Evolutionary conservation across 2,329 filamentous ascomycete species (phyloP).

Genomic region (Aplosporella prunicola): DNA sequence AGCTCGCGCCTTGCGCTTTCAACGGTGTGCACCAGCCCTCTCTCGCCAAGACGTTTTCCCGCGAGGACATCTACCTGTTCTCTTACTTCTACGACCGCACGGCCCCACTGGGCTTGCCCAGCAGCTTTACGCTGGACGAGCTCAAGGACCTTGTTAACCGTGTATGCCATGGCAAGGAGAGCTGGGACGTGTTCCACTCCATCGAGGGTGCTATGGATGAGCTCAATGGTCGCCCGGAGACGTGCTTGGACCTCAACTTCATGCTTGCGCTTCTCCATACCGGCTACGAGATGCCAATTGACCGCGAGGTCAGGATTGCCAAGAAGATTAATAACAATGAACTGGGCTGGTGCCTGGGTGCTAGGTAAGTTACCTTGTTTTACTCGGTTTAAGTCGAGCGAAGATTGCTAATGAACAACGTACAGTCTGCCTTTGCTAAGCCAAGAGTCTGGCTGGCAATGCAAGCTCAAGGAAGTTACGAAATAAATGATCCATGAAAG

Average conservation of each 20-base stretch:
- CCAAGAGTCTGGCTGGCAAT: conserved; percentile 79
- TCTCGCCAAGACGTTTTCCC: conserved; percentile 81
- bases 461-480: conserved; percentile 65
- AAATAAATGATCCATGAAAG: conserved; percentile 4
- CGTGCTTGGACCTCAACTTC: conserved; percentile 92
- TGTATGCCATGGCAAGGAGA: conserved; percentile 69
- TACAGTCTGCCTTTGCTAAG: conserved; percentile 71
- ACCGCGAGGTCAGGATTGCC: conserved; percentile 91
- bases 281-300: conserved; percentile 95
- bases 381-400: conserved; percentile 28
- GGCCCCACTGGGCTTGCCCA: conserved; percentile 92
- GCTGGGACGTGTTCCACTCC: conserved; percentile 72
- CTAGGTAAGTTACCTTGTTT: conserved; percentile 55
- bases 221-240: conserved; percentile 73
- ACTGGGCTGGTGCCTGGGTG: conserved; percentile 93
- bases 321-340: conserved; percentile 99
- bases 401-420: not conserved
- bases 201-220: conserved; percentile 72
- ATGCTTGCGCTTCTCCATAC: conserved; percentile 90
- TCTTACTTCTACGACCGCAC: conserved; percentile 98
- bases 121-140: conserved; percentile 86
- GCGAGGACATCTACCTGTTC: conserved; percentile 91
- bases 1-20: conserved; percentile 89
- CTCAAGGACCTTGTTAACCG: conserved; percentile 74
- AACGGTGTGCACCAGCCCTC: conserved; percentile 93